A percentile compares a stretch with the other conserved stretches of the same genome.
These are phyloP conservation scores for Boletus rufocinnamomeus DNA, from an alignment of 768 basidiomycete genomes.

Conservation along the genomic window DNA sequence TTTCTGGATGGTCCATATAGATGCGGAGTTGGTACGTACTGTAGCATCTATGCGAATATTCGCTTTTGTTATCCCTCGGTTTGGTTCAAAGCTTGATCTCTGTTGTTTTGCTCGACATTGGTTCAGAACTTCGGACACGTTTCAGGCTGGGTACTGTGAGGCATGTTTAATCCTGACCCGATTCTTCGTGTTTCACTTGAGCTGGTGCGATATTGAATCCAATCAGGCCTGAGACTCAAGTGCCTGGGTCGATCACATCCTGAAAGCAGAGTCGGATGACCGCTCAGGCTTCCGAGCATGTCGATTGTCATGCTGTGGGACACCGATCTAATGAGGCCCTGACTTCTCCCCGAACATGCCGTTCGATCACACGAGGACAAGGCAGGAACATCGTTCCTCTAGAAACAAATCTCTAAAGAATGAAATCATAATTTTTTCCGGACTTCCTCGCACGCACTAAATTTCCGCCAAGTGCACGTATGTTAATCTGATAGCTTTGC, in stretches of 20 bases:
- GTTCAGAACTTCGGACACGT: slow-evolving; percentile 3
- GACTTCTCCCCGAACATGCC: slow-evolving; percentile 6
- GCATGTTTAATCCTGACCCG: neutral
- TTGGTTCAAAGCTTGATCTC: neutral
- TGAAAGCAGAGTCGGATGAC: neutral
- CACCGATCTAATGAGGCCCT: neutral
- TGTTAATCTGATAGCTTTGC: slow-evolving; percentile 16
- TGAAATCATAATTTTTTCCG: slow-evolving; percentile 7
- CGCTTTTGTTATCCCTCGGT: slow-evolving; percentile 1
- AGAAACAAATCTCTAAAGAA: slow-evolving; percentile 14
- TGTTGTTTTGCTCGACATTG: neutral
- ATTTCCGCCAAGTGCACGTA: slow-evolving; percentile 6
- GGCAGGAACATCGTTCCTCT: neutral
- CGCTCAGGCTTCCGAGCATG: neutral
- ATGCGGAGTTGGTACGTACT: slow-evolving; percentile 4
- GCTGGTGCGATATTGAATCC: neutral
- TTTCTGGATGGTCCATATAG: neutral
- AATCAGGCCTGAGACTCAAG: neutral
- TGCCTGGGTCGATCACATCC: slow-evolving; percentile 14
- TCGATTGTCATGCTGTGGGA: slow-evolving; percentile 6
- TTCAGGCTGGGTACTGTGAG: neutral
- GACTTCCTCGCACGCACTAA: slow-evolving; percentile 13
- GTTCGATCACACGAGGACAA: slow-evolving; percentile 5
- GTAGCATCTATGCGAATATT: neutral
- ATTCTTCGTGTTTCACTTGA: neutral